These are phyloP conservation scores for Carallia pectinifolia DNA, from an alignment of 345 rosid genomes.

Conservation along the genomic window DNA sequence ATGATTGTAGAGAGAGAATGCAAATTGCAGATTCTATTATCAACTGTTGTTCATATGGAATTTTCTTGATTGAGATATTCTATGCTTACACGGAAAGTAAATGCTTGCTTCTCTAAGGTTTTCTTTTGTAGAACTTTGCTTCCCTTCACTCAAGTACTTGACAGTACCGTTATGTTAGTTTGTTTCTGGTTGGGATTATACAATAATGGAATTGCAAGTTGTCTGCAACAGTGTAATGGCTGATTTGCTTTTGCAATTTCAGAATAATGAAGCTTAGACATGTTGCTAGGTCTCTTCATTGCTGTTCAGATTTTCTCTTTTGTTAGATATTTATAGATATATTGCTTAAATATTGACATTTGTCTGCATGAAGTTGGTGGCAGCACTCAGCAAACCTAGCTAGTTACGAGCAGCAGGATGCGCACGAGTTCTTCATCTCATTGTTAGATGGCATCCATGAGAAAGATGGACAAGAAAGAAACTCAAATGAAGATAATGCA, in stretches of 20 bases:
- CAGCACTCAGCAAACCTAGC: conserved; percentile 33
- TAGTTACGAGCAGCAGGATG: conserved; percentile 34
- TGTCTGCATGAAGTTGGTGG: conserved; percentile 36
- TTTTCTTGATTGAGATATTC: too few relatives aligned
- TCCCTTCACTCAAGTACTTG: background rate
- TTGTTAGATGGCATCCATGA: conserved; percentile 30
- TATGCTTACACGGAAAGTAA: background rate
- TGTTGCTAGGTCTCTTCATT: conserved; percentile 10
- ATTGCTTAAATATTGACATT: conserved; percentile 18
- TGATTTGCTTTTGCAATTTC: background rate
- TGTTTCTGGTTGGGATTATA: background rate
- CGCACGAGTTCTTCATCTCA: conserved; percentile 36
- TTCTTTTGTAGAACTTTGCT: background rate
- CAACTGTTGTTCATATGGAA: too few relatives aligned
- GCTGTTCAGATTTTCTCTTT: conserved; percentile 4
- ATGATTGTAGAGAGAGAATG: background rate
- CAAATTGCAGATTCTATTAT: background rate
- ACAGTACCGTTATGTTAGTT: background rate
- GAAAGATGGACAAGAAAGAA: conserved; percentile 16
- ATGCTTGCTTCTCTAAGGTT: background rate
- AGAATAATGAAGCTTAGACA: background rate
- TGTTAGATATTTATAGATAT: conserved; percentile 10
- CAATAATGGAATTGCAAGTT: background rate
- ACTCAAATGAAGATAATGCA: conserved; percentile 19
- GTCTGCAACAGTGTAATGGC: background rate